phyloP scores from a whole-genome alignment of 176 grass and related monocot species.

The Triticum timopheevii region DNA sequence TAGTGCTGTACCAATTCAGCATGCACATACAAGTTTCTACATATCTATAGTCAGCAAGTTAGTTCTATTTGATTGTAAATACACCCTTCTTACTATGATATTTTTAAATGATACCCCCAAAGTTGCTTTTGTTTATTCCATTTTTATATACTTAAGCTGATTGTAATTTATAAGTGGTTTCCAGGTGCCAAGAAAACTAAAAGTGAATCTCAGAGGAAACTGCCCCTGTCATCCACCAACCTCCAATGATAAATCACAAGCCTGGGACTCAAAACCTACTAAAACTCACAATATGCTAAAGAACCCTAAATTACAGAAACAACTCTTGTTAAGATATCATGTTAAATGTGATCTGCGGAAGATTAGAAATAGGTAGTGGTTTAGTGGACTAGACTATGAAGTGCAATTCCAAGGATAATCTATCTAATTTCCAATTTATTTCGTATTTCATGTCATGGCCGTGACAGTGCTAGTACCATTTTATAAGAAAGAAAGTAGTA shows the following conservation, averaged over 20 bases:
- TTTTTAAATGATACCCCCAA: background rate
- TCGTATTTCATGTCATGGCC: background rate
- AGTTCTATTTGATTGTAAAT: background rate
- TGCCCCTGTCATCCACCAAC: background rate
- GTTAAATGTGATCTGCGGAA: background rate
- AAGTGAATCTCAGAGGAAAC: background rate
- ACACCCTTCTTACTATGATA: slow-evolving; percentile 3
- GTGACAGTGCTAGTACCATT: background rate
- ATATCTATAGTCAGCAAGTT: slow-evolving; percentile 3
- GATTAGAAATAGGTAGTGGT: background rate
- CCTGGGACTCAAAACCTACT: background rate
- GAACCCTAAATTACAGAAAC: background rate
- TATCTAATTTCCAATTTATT: background rate
- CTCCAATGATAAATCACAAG: slow-evolving; percentile 7
- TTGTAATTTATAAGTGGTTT: background rate
- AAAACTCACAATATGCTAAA: background rate
- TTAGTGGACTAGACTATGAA: background rate
- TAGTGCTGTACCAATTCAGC: background rate
- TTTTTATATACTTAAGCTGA: slow-evolving; percentile 5
- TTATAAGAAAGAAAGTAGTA: slow-evolving; percentile 20
- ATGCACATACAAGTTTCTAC: background rate
- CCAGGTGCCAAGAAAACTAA: background rate
- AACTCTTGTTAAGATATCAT: background rate
- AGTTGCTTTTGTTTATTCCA: slow-evolving; percentile 17
- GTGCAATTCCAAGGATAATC: background rate